Evolutionary conservation across 2,329 filamentous ascomycete genomes (phyloP), one percentile per base, ranked within the genome.

Genomic region (Cercospora berteroae): DNA sequence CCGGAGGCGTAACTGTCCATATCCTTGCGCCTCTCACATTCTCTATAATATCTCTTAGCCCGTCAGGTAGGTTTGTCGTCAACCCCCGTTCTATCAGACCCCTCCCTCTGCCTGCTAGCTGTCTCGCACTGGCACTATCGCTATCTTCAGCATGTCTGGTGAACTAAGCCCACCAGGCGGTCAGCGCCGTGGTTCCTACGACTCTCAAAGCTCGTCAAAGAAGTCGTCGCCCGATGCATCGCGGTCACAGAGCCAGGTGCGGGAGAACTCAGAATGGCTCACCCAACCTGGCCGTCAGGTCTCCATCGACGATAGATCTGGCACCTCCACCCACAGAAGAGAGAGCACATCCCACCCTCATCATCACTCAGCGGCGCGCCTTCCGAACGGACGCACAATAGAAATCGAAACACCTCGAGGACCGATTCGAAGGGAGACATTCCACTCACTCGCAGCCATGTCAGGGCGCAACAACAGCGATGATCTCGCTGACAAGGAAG

Each of bases 161-260:
- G 63, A 36, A 63, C 59, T 44, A 33, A 31, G 50, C 44, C 60
- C 25, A 33, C 55, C 58, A 20, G 36, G 65, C 42, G 50, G 12
- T 16, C 56, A 63, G 39, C 69, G 67, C 58, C 63, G 66, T 29
- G 60, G 62, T 10, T 69, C 69, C 6, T 62, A 66, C 39, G 70
- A 70, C 56, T 71, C 70, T 36, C 62, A 63, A 25, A 67, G 65
- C 33, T 67, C 65, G 18, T 72, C 69, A 50, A 68, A 70, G 23
- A 71, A 70, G 66, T 69, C 70, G 18, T 63, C 63, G 20, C 67
- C 63, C 16, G 52, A 65, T 29, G 55, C 42, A 33, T 69, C 70
- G 18, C 66, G 67, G 42, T 69, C 70, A 16, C 58, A 67, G 25
- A 69, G 67, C 56, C 67, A 70, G 27, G 33, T 57, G 18, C 63